Conservation (phyloP, 2,329 filamentous ascomycete species). For the Sporothrix humicola region DNA sequence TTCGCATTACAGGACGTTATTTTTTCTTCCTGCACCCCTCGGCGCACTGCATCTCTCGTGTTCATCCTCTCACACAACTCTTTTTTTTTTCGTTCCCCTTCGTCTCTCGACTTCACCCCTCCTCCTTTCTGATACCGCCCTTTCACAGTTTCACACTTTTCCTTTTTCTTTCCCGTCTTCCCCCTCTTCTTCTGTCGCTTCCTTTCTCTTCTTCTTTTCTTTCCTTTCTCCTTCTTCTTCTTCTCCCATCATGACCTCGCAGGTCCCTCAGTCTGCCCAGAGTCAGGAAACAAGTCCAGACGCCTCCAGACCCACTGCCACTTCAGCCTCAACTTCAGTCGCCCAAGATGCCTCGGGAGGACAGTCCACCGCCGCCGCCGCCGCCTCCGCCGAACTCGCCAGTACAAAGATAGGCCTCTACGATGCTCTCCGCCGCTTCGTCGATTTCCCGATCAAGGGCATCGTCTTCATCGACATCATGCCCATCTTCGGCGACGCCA, state of each 20-base stretch:
- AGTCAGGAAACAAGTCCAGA: conserved; percentile 44
- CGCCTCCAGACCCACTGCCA: conserved; percentile 41
- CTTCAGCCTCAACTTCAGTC: conserved; percentile 43
- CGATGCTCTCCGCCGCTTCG: conserved; percentile 78
- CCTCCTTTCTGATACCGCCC: conserved; percentile 22
- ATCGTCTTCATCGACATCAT: conserved; percentile 98
- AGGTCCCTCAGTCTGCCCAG: conserved; percentile 36
- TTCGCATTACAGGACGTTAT: neutral
- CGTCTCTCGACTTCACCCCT: conserved; percentile 16
- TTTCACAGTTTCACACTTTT: neutral
- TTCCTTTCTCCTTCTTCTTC: conserved; percentile 41
- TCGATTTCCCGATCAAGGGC: conserved; percentile 89
- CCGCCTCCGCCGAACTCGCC: conserved; percentile 69
- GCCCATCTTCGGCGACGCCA: conserved; percentile 84
- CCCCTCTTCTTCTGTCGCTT: conserved; percentile 35
- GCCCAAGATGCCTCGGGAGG: conserved; percentile 65
- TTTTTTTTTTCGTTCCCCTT: conserved; percentile 1
- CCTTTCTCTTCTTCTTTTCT: conserved; percentile 43
- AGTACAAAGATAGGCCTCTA: conserved; percentile 73
- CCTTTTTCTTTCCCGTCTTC: conserved; percentile 22
- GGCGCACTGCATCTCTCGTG: conserved; percentile 18
- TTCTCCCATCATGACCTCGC: conserved; percentile 47
- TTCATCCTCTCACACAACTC: conserved; percentile 18
- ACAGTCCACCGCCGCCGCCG: conserved; percentile 66
- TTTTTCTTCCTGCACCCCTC: conserved; percentile 30